phyloP scores from a whole-genome alignment of 148 eudicot genomes.

The Camellia sinensis region DNA sequence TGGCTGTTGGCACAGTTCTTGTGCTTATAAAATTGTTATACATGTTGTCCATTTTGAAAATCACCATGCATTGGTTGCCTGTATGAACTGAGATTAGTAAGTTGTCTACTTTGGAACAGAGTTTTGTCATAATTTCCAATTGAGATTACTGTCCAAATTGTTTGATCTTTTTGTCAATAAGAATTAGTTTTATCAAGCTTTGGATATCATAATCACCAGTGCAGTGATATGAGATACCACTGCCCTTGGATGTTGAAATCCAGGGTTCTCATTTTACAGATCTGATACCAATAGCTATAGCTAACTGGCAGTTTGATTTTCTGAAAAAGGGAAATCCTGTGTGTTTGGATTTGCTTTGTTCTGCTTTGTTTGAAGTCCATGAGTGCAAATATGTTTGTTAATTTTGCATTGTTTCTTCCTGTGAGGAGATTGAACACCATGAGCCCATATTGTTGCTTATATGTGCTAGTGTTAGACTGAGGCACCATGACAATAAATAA shows the following conservation, averaged over 20 bases:
- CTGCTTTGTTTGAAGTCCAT: too few species aligned
- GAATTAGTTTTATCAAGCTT: neutral
- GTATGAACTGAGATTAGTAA: neutral
- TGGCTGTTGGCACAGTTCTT: neutral
- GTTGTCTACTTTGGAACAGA: neutral
- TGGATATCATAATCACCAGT: neutral
- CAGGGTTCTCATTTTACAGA: neutral
- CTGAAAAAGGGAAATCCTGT: too few species aligned
- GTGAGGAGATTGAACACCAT: too few species aligned
- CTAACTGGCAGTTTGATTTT: neutral
- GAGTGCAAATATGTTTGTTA: too few species aligned
- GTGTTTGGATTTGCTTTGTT: too few species aligned
- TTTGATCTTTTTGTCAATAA: neutral
- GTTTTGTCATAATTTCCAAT: constrained; percentile 1
- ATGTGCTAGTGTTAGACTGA: too few species aligned
- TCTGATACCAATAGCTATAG: neutral
- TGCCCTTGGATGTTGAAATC: neutral
- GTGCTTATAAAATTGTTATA: constrained; percentile 2
- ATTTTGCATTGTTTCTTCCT: too few species aligned
- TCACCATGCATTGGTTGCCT: neutral
- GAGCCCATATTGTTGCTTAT: too few species aligned
- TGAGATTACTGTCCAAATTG: neutral
- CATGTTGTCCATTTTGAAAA: neutral
- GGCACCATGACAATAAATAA: too few species aligned
- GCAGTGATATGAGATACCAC: neutral